phyloP scores from a whole-genome alignment of 352 stramenopile genomes.

The Pythium biforme region DNA sequence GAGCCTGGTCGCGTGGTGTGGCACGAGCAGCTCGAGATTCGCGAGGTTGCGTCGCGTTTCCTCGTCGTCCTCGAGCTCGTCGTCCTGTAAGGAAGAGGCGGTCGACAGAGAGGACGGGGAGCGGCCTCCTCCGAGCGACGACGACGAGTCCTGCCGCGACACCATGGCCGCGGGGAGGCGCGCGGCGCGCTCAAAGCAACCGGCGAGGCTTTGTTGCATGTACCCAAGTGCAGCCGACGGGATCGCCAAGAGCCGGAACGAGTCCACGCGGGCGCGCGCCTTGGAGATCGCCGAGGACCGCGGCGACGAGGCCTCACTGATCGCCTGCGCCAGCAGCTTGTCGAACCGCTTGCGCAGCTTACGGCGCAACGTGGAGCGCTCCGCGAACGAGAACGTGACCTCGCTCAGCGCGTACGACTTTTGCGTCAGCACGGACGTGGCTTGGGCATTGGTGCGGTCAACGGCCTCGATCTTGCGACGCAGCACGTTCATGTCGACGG shows the following conservation, averaged over 20 bases:
- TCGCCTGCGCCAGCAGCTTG: slow-evolving; percentile 39
- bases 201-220: slow-evolving; percentile 55
- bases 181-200: slow-evolving; percentile 57
- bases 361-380: slow-evolving; percentile 44
- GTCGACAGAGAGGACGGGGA: slow-evolving; percentile 25
- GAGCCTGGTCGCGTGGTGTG: slow-evolving; percentile 46
- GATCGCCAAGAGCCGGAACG: slow-evolving; percentile 12
- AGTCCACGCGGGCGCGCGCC: slow-evolving; percentile 8
- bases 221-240: slow-evolving; percentile 42
- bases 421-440: slow-evolving; percentile 48
- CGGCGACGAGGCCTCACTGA: slow-evolving; percentile 45
- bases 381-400: slow-evolving; percentile 58
- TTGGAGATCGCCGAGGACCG: slow-evolving; percentile 31
- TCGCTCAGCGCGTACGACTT: slow-evolving; percentile 67
- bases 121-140: slow-evolving; percentile 4
- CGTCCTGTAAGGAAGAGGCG: slow-evolving; percentile 25
- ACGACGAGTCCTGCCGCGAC: slow-evolving; percentile 17
- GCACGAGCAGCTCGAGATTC: slow-evolving; percentile 69
- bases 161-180: slow-evolving; percentile 24
- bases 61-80: slow-evolving; percentile 49
- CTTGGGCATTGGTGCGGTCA: slow-evolving; percentile 52
- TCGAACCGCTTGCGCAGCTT: slow-evolving; percentile 49
- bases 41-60: slow-evolving; percentile 41
- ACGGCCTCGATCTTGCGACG: slow-evolving; percentile 77
- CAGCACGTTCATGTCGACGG: slow-evolving; percentile 65